phyloP scores from a whole-genome alignment of 2,329 filamentous ascomycete genomes.

The Nothopassalora personata region DNA sequence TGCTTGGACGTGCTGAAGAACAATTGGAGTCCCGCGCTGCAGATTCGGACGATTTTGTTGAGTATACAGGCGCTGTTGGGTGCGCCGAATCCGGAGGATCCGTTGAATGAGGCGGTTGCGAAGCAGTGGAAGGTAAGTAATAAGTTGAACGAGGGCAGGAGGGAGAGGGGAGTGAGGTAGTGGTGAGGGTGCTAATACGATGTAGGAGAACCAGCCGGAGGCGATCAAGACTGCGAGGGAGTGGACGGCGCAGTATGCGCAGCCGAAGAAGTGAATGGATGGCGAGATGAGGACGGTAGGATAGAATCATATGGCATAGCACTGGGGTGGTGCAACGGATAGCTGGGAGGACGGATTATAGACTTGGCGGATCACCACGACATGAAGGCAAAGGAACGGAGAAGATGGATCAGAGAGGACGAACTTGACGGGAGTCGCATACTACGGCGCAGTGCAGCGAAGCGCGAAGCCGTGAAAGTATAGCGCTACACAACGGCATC shows the following conservation, averaged over 20 bases:
- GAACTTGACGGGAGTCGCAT: too few species aligned
- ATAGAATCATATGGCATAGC: too few species aligned
- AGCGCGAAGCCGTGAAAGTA: too few species aligned
- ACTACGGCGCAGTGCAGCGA: too few species aligned
- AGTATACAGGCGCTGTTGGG: conserved; percentile 96
- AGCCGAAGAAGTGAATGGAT: conserved; percentile 10
- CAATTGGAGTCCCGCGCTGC: conserved; percentile 97
- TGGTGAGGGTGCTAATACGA: conserved; percentile 12
- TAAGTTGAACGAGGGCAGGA: background rate
- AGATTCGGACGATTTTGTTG: conserved; percentile 96
- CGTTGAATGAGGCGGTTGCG: conserved; percentile 94
- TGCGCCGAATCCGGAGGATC: conserved; percentile 95
- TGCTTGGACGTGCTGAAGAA: conserved; percentile 97
- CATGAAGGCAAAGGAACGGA: too few species aligned
- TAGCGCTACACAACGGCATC: too few species aligned
- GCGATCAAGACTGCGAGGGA: conserved; percentile 88
- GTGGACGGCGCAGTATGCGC: conserved; percentile 81
- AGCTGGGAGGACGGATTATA: too few species aligned
- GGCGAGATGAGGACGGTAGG: too few species aligned
- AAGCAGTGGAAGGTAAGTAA: conserved; percentile 74
- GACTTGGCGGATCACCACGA: too few species aligned
- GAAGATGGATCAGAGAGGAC: too few species aligned
- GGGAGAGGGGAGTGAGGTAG: background rate
- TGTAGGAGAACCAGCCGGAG: conserved; percentile 73
- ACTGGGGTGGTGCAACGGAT: too few species aligned